phyloP scores from a whole-genome alignment of 2,329 filamentous ascomycete genomes.

The Alternaria sp. region DNA sequence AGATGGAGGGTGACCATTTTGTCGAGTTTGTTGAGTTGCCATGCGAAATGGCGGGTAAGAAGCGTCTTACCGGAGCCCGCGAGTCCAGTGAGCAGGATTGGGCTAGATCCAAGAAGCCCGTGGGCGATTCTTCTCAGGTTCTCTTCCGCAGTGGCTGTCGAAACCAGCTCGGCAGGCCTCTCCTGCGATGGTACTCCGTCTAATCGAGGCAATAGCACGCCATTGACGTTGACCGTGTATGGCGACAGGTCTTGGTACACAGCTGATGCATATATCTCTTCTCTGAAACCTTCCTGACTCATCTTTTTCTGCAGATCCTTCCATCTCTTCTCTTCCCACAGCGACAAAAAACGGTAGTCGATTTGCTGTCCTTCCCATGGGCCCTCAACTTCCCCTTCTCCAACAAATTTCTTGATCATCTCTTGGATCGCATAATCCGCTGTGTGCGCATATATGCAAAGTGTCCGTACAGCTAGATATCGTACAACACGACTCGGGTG shows the following conservation, averaged over 20 bases:
- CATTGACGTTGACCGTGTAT: conserved; percentile 47
- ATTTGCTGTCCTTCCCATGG: conserved; percentile 77
- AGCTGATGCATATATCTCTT: conserved; percentile 3
- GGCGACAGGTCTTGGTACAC: conserved; percentile 39
- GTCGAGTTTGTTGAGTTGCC: conserved; percentile 77
- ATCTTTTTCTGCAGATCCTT: conserved; percentile 29
- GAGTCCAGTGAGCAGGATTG: conserved; percentile 81
- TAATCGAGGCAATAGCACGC: conserved; percentile 52
- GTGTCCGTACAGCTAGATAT: conserved; percentile 82
- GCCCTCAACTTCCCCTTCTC: conserved; percentile 69
- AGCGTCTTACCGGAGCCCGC: conserved; percentile 92
- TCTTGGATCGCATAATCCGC: conserved; percentile 80
- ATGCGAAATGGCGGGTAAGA: conserved; percentile 81
- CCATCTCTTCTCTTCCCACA: conserved; percentile 70
- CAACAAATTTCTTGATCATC: conserved; percentile 73
- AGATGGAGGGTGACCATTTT: conserved; percentile 93
- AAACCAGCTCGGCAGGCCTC: conserved; percentile 55
- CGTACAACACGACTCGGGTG: conserved; percentile 68
- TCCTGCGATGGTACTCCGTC: conserved; percentile 41
- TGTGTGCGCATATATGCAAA: conserved; percentile 79
- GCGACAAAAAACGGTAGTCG: conserved; percentile 77
- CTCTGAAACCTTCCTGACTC: conserved; percentile 10
- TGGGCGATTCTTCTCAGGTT: conserved; percentile 77
- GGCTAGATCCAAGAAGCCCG: conserved; percentile 71
- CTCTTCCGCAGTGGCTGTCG: conserved; percentile 73